A percentile compares a stretch with the other conserved stretches of the same genome.
phyloP scores from a whole-genome alignment of 2,329 filamentous ascomycete genomes.

The Zymoseptoria crescenta region DNA sequence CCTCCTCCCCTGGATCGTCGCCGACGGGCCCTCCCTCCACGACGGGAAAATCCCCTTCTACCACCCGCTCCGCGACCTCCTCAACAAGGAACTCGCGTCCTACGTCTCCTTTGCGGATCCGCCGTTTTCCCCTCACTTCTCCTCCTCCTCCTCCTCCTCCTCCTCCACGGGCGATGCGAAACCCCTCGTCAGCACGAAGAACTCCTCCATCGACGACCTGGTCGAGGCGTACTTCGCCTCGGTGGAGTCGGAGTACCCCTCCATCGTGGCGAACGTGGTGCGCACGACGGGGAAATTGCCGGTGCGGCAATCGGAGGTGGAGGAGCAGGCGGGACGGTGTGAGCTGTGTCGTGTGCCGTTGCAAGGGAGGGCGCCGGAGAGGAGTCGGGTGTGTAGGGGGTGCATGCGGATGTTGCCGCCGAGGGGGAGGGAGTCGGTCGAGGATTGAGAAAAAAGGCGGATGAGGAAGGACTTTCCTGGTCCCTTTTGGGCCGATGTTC shows the following conservation, averaged over 20 bases:
- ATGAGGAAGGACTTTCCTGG: no score
- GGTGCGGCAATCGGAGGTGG: slow-evolving; percentile 33
- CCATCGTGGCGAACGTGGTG: slow-evolving; percentile 91
- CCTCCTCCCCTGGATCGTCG: slow-evolving; percentile 70
- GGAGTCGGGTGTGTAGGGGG: slow-evolving; percentile 58
- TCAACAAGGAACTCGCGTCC: slow-evolving; percentile 67
- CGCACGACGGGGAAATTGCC: slow-evolving; percentile 79
- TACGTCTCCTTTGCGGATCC: slow-evolving; percentile 46
- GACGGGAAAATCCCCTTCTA: slow-evolving; percentile 58
- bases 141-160: no score
- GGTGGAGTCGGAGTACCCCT: slow-evolving; percentile 78
- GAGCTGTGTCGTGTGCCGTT: slow-evolving; percentile 63
- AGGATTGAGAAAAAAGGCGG: no score
- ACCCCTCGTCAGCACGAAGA: slow-evolving; percentile 55
- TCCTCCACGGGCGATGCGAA: slow-evolving; percentile 23
- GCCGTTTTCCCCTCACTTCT: slow-evolving; percentile 32
- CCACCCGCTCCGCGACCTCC: slow-evolving; percentile 77
- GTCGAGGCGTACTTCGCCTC: slow-evolving; percentile 82
- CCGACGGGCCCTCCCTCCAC: slow-evolving; percentile 60
- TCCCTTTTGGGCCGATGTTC: no score
- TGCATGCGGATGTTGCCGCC: slow-evolving; percentile 46
- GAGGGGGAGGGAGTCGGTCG: no score
- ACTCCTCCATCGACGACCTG: slow-evolving; percentile 82
- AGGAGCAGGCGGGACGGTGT: slow-evolving; percentile 41
- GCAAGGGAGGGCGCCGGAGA: slow-evolving; percentile 24